Conservation (phyloP, 225 moss, liverwort and hornwort genomes). For the Neckera pumila region DNA sequence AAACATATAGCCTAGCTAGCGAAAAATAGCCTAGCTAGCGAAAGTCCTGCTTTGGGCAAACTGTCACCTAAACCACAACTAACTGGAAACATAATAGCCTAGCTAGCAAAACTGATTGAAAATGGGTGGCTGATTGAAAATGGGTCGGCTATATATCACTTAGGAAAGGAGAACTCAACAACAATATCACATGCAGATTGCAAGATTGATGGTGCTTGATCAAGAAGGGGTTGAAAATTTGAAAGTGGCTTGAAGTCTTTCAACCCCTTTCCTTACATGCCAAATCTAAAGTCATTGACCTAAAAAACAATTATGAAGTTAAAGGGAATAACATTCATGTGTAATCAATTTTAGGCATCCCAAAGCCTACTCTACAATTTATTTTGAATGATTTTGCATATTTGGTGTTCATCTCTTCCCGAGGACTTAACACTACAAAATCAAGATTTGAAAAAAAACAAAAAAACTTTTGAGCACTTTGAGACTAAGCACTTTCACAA, state of each 20-base stretch:
- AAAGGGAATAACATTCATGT: neutral
- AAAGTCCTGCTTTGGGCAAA: no score
- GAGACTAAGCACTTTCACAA: neutral
- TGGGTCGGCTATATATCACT: no score
- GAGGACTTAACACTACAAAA: neutral
- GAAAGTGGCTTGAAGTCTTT: neutral
- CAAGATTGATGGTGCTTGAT: neutral
- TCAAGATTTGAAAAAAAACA: neutral
- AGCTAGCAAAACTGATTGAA: no score
- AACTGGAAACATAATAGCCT: no score
- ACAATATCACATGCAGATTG: neutral
- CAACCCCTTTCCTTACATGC: fast-evolving
- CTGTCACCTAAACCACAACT: no score
- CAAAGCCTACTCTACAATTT: neutral
- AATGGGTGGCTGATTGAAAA: no score
- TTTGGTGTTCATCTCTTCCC: neutral
- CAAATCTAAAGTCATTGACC: neutral
- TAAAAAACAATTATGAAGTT: neutral
- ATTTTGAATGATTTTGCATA: neutral
- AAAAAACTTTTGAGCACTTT: neutral
- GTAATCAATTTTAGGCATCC: neutral
- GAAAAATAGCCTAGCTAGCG: no score
- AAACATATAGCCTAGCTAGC: no score
- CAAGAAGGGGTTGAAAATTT: neutral
- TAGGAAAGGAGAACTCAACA: neutral